Percentiles rank a stretch among this genome's conserved stretches.
phyloP scores from a whole-genome alignment of 345 rosid genomes.

The Toxicodendron radicans region DNA sequence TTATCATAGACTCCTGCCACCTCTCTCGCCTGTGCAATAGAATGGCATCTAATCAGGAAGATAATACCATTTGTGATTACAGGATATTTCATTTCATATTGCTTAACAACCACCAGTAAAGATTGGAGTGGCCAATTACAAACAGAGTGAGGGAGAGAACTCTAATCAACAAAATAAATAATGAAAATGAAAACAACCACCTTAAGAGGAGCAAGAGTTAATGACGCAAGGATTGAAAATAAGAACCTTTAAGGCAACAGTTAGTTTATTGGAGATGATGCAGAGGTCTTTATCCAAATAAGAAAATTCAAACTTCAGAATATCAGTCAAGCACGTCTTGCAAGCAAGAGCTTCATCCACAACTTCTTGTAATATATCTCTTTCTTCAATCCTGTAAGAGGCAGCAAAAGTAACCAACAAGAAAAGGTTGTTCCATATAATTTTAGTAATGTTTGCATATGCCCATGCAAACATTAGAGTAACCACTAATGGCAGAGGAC shows the following conservation, averaged over 20 bases:
- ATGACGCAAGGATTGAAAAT: conserved; percentile 3
- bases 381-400: conserved; percentile 58
- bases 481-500: background rate
- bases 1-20: conserved; percentile 47
- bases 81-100: background rate
- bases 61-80: background rate
- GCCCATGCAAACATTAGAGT: no score
- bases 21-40: conserved; percentile 46
- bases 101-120: conserved; percentile 8
- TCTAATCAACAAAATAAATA: background rate
- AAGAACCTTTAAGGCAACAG: conserved; percentile 59
- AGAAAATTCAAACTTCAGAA: conserved; percentile 39
- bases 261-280: conserved; percentile 38
- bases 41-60: conserved; percentile 15
- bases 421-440: background rate
- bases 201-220: background rate
- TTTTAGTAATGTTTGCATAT: background rate
- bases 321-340: conserved; percentile 42
- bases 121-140: background rate
- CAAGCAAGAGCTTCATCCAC: conserved; percentile 48
- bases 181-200: background rate
- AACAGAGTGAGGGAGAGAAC: background rate
- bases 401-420: conserved; percentile 1
- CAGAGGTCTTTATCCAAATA: conserved; percentile 39
- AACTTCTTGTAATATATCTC: conserved; percentile 37